These are phyloP conservation scores for Penicillium sp. DNA, from an alignment of 2,329 filamentous ascomycete genomes.

Conservation along the genomic window DNA sequence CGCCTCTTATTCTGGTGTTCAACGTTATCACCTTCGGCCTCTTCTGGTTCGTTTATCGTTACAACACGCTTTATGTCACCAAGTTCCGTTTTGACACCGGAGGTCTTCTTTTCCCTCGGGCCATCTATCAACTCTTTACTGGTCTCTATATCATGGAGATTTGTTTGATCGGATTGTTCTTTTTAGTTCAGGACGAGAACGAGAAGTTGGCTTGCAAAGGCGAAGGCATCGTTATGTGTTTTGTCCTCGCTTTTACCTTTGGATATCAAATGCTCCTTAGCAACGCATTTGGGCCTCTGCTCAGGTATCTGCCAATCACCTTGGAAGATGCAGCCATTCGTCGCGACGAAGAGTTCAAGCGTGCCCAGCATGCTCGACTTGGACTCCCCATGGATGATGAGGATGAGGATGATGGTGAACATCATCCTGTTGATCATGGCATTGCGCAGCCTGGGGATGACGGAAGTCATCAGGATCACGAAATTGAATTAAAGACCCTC, in stretches of 20 bases:
- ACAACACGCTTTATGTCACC: slow-evolving; percentile 93
- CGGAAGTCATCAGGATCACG: slow-evolving; percentile 40
- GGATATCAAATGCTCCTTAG: slow-evolving; percentile 82
- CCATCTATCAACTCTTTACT: slow-evolving; percentile 93
- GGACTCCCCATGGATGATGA: slow-evolving; percentile 59
- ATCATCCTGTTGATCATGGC: slow-evolving; percentile 44
- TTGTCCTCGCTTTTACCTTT: slow-evolving; percentile 68
- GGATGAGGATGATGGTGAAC: slow-evolving; percentile 48
- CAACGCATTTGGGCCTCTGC: slow-evolving; percentile 76
- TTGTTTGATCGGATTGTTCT: slow-evolving; percentile 85
- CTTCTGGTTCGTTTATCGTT: slow-evolving; percentile 94
- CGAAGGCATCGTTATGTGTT: slow-evolving; percentile 83
- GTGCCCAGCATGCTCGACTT: slow-evolving; percentile 70
- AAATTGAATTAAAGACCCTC: slow-evolving; percentile 49
- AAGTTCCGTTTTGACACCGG: slow-evolving; percentile 89
- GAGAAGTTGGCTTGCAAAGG: slow-evolving; percentile 62
- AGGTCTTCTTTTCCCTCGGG: slow-evolving; percentile 84
- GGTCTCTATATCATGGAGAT: slow-evolving; percentile 95
- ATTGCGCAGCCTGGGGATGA: slow-evolving; percentile 47
- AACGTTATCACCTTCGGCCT: slow-evolving; percentile 88
- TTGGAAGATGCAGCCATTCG: slow-evolving; percentile 91
- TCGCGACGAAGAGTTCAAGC: slow-evolving; percentile 86
- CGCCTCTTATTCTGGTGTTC: slow-evolving; percentile 88
- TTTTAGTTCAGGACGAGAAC: slow-evolving; percentile 65
- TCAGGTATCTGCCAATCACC: slow-evolving; percentile 88